Evolutionary conservation across 2,329 filamentous ascomycete genomes (phyloP).

Genomic region (Fusarium staphyleae): DNA sequence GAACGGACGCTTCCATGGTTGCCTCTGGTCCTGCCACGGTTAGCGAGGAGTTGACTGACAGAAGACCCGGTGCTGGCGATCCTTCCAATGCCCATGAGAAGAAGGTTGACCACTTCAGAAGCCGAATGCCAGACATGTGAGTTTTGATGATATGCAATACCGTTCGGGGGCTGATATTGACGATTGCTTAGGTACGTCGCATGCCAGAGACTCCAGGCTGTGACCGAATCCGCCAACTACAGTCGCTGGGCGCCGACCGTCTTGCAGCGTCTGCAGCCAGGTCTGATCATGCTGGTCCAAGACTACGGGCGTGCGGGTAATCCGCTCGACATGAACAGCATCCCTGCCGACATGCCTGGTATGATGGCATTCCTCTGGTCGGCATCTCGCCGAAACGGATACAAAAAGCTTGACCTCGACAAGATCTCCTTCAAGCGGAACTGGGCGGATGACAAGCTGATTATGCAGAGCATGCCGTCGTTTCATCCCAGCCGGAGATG

Average conservation of each 20-base stretch:
- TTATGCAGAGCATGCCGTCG: neutral
- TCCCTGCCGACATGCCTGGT: neutral
- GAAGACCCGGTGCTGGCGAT: neutral
- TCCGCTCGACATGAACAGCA: neutral
- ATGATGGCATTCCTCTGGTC: slow-evolving; percentile 26
- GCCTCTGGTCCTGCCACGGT: neutral
- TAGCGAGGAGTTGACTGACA: slow-evolving; percentile 5
- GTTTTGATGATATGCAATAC: neutral
- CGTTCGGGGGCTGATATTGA: neutral
- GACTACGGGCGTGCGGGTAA: neutral
- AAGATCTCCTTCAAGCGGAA: slow-evolving; percentile 29
- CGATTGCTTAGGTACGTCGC: slow-evolving; percentile 13
- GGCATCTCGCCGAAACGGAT: slow-evolving; percentile 30
- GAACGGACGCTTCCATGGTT: neutral
- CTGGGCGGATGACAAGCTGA: neutral
- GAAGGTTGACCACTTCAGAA: slow-evolving; percentile 8
- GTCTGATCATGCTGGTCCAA: slow-evolving; percentile 15
- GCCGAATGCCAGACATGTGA: slow-evolving; percentile 13
- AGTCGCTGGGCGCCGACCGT: slow-evolving; percentile 2
- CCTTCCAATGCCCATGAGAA: neutral
- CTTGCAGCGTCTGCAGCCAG: neutral
- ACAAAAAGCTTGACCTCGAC: slow-evolving; percentile 36
- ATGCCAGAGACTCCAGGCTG: slow-evolving; percentile 27
- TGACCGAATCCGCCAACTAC: slow-evolving; percentile 24
- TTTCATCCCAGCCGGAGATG: neutral